These are phyloP conservation scores for Diaporthe destruens DNA, from an alignment of 2,329 filamentous ascomycete genomes.

Conservation along the genomic window DNA sequence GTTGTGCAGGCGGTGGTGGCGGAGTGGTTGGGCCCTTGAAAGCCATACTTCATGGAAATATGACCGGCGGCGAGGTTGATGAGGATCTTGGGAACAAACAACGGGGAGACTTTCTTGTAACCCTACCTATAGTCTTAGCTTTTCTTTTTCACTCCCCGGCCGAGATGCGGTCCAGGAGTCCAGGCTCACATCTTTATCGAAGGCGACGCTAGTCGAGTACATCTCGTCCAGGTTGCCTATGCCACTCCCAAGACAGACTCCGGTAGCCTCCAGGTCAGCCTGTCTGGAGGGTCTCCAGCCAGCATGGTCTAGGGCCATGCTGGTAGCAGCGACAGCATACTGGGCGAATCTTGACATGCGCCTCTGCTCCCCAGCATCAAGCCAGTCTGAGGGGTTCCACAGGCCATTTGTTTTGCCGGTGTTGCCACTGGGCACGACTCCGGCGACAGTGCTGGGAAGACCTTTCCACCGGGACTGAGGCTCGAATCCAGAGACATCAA, in stretches of 20 bases:
- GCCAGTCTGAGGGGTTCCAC: slow-evolving; percentile 68
- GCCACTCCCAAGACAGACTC: slow-evolving; percentile 93
- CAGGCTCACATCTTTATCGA: slow-evolving; percentile 75
- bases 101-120: slow-evolving; percentile 90
- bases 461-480: slow-evolving; percentile 72
- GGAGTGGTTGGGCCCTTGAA: slow-evolving; percentile 92
- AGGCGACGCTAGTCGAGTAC: slow-evolving; percentile 84
- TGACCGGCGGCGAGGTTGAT: slow-evolving; percentile 97
- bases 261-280: slow-evolving; percentile 80
- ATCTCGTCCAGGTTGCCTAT: slow-evolving; percentile 95
- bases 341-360: slow-evolving; percentile 94
- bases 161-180: slow-evolving; percentile 24
- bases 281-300: slow-evolving; percentile 75
- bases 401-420: slow-evolving; percentile 54
- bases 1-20: slow-evolving; percentile 97
- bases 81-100: slow-evolving; percentile 92
- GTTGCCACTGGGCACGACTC: slow-evolving; percentile 73
- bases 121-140: slow-evolving; percentile 66
- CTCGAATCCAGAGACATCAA: slow-evolving; percentile 74
- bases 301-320: slow-evolving; percentile 88
- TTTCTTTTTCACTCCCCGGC: slow-evolving; percentile 4
- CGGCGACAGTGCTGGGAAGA: slow-evolving; percentile 88
- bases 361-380: slow-evolving; percentile 68
- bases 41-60: slow-evolving; percentile 91
- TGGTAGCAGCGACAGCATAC: slow-evolving; percentile 87